Base-by-base conservation (phyloP, 306 rosid genomes). In the Cucurbita moschata region DNA sequence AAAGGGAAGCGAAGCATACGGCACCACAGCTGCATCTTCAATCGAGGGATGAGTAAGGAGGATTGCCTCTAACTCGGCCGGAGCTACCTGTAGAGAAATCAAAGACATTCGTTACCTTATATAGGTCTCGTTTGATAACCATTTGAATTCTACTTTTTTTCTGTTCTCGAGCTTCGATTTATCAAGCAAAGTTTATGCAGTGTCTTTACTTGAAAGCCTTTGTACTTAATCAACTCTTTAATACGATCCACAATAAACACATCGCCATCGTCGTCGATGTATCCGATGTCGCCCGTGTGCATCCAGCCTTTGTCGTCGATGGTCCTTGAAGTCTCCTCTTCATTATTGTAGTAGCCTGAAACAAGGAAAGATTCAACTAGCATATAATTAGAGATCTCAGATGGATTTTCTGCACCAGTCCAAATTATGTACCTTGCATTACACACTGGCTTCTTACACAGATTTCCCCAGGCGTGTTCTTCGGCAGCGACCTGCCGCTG, bases 21-120 rank as follows among this genome's bases (percentile, higher is more conserved):
- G 88, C 69, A 94, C 96, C n/a, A 94, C 96, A 13, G 97, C 99
- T 15, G 85, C 99, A 66, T 94, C 96, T 83, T 91, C 92, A 42
- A 94, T 80, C 0, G 95, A 91, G 60, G 96, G 79, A 84, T 91
- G 97, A 68, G 84, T 63, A 4, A 94, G 82, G 80, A 94, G 88
- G 64, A 94, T 84, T 53, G 97, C 96, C 81, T 94, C 99, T 51
- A 94, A 82, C 79, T 94, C 97, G 38, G 95, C 97, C 16, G 97
- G 99, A 77, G 99, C 96, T 23, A 94, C 96, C 99, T 94, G 75
- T 75, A 83, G 19, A 37, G 59, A 57, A 38, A 75, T 63, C 66
- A 58, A 70, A 11, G n/a, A 64, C 47, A 35, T 14, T 6, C 52
- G n/a, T 56, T 21, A 63, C 15, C 75, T 23, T 6, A 13, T 3